Conservation (phyloP, 768 basidiomycete species). For the Piloderma croceum region DNA sequence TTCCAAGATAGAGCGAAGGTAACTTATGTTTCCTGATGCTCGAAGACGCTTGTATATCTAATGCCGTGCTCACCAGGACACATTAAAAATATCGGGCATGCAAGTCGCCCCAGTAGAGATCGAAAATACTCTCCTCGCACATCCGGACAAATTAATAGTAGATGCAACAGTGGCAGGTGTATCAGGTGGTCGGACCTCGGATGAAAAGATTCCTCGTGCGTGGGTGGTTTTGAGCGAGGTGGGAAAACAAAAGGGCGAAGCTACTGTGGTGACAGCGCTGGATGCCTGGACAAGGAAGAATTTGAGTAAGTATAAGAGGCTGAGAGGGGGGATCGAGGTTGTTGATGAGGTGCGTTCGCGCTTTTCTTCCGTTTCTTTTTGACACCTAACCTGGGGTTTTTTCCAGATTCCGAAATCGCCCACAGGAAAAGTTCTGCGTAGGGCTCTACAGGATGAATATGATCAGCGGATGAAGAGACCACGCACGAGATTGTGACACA, state of each 20-base stretch:
- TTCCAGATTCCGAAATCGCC: slow-evolving; percentile 66
- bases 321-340: slow-evolving; percentile 66
- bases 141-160: slow-evolving; percentile 54
- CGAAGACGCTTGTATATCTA: background rate
- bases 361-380: slow-evolving; percentile 1
- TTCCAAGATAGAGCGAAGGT: slow-evolving; percentile 78
- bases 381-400: background rate
- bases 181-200: slow-evolving; percentile 58
- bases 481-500: slow-evolving; percentile 21
- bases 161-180: slow-evolving; percentile 75
- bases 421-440: slow-evolving; percentile 65
- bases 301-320: slow-evolving; percentile 72
- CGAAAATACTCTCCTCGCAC: slow-evolving; percentile 56
- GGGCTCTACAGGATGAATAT: slow-evolving; percentile 54
- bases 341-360: slow-evolving; percentile 48
- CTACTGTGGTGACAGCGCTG: slow-evolving; percentile 39
- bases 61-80: too few species aligned
- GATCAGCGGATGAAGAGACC: slow-evolving; percentile 10
- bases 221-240: slow-evolving; percentile 64
- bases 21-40: slow-evolving; percentile 1
- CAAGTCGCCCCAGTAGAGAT: slow-evolving; percentile 82
- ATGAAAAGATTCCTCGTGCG: slow-evolving; percentile 72
- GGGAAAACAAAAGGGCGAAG: slow-evolving; percentile 46
- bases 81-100: slow-evolving; percentile 70
- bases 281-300: slow-evolving; percentile 57